Percentiles rank a stretch among this genome's conserved stretches.
phyloP scores from a whole-genome alignment of 2,329 filamentous ascomycete genomes.

The Dactylellina leptospora region DNA sequence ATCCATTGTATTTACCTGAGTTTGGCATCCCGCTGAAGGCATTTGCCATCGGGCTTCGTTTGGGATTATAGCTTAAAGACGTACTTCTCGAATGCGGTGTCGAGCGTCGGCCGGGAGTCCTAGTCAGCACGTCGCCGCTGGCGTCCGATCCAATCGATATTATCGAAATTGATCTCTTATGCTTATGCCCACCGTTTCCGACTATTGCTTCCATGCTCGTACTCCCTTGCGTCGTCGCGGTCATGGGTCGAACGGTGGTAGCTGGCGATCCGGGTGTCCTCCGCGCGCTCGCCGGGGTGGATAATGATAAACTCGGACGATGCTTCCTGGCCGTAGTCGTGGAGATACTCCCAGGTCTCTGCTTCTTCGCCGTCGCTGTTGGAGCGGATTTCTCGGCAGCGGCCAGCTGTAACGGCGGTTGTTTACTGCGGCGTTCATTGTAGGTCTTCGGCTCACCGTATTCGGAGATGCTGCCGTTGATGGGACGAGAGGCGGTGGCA shows the following conservation, averaged over 20 bases:
- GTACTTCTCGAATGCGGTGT: constrained; percentile 51
- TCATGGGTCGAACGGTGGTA: constrained; percentile 52
- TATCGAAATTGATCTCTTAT: constrained; percentile 82
- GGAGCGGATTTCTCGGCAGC: constrained; percentile 45
- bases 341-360: constrained; percentile 59
- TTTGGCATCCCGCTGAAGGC: constrained; percentile 31
- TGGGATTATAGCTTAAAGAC: constrained; percentile 44
- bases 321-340: constrained; percentile 67
- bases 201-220: constrained; percentile 27
- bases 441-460: constrained; percentile 28
- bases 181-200: constrained; percentile 65
- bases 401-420: constrained; percentile 53
- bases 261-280: constrained; percentile 40
- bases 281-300: constrained; percentile 58
- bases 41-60: constrained; percentile 39
- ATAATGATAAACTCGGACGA: constrained; percentile 73
- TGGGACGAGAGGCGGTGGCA: constrained; percentile 55
- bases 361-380: constrained; percentile 51
- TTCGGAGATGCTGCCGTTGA: constrained; percentile 46
- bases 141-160: constrained; percentile 74
- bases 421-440: constrained; percentile 51
- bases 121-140: constrained; percentile 34
- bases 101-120: constrained; percentile 42
- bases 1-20: constrained; percentile 24
- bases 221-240: constrained; percentile 44